These are phyloP conservation scores for Phyllosticta citribraziliensis DNA, from an alignment of 2,329 filamentous ascomycete genomes.

Conservation along the genomic window DNA sequence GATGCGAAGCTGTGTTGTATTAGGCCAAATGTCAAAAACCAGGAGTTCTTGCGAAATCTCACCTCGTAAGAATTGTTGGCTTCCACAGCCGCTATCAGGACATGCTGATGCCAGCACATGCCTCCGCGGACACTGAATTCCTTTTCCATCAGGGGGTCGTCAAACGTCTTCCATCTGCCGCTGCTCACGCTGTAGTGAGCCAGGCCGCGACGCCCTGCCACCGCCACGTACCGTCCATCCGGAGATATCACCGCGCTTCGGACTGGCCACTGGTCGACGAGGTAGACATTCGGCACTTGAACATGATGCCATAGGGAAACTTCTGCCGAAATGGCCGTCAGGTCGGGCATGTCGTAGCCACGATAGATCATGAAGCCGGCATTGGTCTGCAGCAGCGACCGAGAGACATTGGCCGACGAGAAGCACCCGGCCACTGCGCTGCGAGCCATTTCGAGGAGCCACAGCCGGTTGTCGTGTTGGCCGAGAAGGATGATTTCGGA, in stretches of 20 bases:
- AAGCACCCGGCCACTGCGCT: constrained; percentile 91
- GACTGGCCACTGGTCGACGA: constrained; percentile 90
- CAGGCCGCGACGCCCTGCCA: constrained; percentile 86
- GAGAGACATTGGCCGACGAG: constrained; percentile 79
- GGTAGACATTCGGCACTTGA: constrained; percentile 73
- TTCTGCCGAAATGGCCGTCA: constrained; percentile 86
- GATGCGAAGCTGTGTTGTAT: constrained; percentile 56
- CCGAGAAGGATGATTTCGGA: constrained; percentile 73
- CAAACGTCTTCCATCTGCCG: constrained; percentile 91
- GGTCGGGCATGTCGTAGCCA: constrained; percentile 81
- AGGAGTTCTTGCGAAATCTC: constrained; percentile 12
- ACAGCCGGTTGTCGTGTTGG: constrained; percentile 65
- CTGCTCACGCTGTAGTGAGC: constrained; percentile 95
- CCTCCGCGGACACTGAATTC: constrained; percentile 88
- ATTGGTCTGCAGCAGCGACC: constrained; percentile 80
- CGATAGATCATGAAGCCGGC: constrained; percentile 85
- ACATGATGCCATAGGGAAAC: constrained; percentile 92
- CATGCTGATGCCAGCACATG: constrained; percentile 98
- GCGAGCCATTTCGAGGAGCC: constrained; percentile 83
- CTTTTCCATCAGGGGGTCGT: constrained; percentile 69
- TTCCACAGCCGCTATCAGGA: constrained; percentile 89
- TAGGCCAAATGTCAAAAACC: not conserved
- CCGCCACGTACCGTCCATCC: constrained; percentile 87
- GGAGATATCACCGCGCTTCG: constrained; percentile 76
- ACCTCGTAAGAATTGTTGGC: constrained; percentile 68